Percentiles rank a stretch among this genome's conserved stretches.
Conservation (phyloP, 345 rosid species). For the Acer campestre region DNA sequence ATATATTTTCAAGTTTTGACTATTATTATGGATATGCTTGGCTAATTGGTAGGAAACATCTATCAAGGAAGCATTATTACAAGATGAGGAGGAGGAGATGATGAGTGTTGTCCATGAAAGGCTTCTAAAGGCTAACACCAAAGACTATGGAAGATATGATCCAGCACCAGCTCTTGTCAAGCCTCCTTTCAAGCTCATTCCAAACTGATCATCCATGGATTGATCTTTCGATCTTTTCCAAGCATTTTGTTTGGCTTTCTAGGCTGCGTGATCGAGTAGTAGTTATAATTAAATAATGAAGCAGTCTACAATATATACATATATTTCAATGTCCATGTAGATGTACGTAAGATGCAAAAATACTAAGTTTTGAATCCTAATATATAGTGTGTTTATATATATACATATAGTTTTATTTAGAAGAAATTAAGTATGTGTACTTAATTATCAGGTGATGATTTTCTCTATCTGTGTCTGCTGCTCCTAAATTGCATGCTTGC, state of each 20-base stretch:
- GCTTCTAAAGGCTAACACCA: conserved; percentile 54
- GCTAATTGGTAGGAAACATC: conserved; percentile 8
- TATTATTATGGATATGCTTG: not conserved
- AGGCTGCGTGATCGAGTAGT: not conserved
- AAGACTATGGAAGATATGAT: conserved; percentile 77
- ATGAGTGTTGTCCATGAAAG: conserved; percentile 50
- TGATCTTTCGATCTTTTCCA: not conserved
- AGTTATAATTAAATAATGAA: conserved; percentile 5
- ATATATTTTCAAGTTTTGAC: not conserved
- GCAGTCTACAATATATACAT: not conserved
- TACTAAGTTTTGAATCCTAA: conserved; percentile 14
- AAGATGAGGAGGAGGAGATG: conserved; percentile 15
- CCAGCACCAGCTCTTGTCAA: conserved; percentile 68
- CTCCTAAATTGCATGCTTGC: not conserved
- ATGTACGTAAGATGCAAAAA: not conserved
- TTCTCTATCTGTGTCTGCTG: not conserved
- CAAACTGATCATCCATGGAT: conserved; percentile 48
- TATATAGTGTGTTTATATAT: not conserved
- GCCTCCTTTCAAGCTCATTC: conserved; percentile 98
- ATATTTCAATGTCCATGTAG: not conserved
- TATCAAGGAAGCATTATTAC: not conserved
- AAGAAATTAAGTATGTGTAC: not conserved
- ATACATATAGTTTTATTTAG: not conserved
- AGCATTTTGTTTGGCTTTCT: not conserved
- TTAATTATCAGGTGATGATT: not conserved